phyloP scores from a whole-genome alignment of 495 filamentous ascomycete species.

The Xylaria intraflava region DNA sequence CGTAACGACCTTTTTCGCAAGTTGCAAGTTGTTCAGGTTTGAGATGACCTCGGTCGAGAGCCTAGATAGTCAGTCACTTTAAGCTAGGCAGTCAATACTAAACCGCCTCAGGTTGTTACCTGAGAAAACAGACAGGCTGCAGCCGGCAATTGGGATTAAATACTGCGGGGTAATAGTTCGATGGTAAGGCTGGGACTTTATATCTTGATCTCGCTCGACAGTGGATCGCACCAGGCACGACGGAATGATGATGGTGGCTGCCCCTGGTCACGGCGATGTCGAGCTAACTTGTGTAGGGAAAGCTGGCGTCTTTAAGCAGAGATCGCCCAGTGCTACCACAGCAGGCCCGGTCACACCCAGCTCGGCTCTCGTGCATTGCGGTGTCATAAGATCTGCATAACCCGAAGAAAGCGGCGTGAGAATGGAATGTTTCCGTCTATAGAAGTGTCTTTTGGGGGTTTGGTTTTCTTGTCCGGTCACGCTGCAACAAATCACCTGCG shows the following conservation, averaged over 20 bases:
- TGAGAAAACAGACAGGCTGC: neutral
- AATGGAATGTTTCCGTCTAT: no score
- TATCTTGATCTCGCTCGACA: conserved; percentile 1
- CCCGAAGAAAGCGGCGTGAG: neutral
- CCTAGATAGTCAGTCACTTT: neutral
- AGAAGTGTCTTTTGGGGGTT: no score
- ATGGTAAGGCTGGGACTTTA: neutral
- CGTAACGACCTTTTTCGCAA: neutral
- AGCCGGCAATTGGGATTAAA: conserved; percentile 7
- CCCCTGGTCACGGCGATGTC: conserved; percentile 6
- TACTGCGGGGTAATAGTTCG: conserved; percentile 9
- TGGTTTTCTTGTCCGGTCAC: neutral
- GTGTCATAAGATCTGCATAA: neutral
- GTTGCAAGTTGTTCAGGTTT: conserved; percentile 1
- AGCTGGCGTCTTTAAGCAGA: neutral
- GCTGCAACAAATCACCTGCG: neutral
- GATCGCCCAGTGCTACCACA: neutral
- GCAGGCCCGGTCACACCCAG: neutral
- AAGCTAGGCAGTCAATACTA: neutral
- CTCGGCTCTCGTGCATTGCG: neutral
- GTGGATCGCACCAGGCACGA: conserved; percentile 4
- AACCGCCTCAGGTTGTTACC: conserved; percentile 1
- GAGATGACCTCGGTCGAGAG: neutral
- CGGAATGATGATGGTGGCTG: neutral
- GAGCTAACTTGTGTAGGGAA: neutral